Percentiles rank a stretch among this genome's conserved stretches.
Evolutionary conservation across 192 early-diverging fungal species (phyloP).

Genomic region (Phycomyces blakesleeanus): DNA sequence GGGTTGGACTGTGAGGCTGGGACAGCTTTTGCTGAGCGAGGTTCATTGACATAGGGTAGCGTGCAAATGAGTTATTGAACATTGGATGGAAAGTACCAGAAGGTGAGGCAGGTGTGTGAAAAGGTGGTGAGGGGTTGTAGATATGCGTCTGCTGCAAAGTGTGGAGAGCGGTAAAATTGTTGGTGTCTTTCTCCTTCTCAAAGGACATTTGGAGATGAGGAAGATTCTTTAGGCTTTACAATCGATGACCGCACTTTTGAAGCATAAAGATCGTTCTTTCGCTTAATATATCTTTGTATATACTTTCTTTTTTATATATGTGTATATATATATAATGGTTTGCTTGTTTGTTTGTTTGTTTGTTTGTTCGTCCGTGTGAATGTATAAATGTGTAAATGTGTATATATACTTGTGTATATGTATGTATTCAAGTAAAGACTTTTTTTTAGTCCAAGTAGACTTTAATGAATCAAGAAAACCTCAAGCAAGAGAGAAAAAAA

Average conservation of each 20-base stretch:
- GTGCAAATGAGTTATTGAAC: constrained; percentile 23
- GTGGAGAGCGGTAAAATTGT: neutral
- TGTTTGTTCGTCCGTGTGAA: too few relatives aligned
- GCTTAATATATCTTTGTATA: too few relatives aligned
- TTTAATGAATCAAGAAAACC: too few relatives aligned
- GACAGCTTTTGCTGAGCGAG: constrained; percentile 46
- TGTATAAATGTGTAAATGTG: too few relatives aligned
- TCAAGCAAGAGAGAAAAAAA: too few relatives aligned
- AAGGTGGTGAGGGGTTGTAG: constrained; percentile 13
- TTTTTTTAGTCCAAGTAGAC: neutral
- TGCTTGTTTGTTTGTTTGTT: too few relatives aligned
- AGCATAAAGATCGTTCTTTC: too few relatives aligned
- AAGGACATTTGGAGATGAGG: neutral
- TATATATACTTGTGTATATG: too few relatives aligned
- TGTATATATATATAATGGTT: too few relatives aligned
- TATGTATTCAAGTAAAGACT: neutral
- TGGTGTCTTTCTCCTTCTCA: neutral
- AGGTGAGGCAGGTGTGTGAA: constrained; percentile 21
- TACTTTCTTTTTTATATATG: too few relatives aligned
- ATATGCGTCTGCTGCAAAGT: neutral
- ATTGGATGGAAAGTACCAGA: constrained; percentile 16
- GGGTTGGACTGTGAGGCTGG: constrained; percentile 39
- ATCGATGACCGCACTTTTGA: too few relatives aligned
- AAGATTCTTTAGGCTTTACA: too few relatives aligned
- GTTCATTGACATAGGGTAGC: constrained; percentile 47